Evolutionary conservation across 2,329 filamentous ascomycete genomes (phyloP).

Genomic region (Colletotrichum sp.): DNA sequence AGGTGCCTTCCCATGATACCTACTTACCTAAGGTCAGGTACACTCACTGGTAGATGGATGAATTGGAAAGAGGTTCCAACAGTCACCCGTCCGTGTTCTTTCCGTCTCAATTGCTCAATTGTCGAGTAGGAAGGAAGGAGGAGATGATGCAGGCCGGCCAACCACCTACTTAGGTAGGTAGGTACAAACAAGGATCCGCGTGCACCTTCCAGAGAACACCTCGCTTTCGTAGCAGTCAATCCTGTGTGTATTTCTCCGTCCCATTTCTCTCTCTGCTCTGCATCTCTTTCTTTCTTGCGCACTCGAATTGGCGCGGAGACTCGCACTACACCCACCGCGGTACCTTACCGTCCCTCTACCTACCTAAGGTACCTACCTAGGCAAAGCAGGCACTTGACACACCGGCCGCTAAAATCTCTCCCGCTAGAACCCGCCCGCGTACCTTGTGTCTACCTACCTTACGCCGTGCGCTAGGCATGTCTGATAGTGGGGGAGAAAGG

Average conservation of each 20-base stretch:
- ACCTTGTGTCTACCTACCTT: neutral
- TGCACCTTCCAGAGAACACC: neutral
- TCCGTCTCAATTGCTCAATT: neutral
- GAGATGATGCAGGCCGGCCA: neutral
- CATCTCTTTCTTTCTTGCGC: neutral
- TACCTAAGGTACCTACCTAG: neutral
- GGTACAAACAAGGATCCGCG: neutral
- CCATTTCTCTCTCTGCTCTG: neutral
- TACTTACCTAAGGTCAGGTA: neutral
- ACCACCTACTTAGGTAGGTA: neutral
- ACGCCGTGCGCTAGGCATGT: neutral
- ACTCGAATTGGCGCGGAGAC: neutral
- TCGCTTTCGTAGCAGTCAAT: neutral
- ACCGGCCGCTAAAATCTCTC: neutral
- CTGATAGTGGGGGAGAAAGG: neutral
- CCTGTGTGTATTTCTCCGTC: neutral
- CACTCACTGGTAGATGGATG: neutral
- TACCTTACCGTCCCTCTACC: neutral
- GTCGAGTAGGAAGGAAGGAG: neutral
- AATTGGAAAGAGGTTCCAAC: neutral
- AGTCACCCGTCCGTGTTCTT: neutral
- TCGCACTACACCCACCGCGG: neutral
- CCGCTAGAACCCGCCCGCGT: neutral
- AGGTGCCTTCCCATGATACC: neutral
- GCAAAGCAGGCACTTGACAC: neutral